phyloP scores from a whole-genome alignment of 192 early-diverging fungal species.

The Entomortierella beljakovae region DNA sequence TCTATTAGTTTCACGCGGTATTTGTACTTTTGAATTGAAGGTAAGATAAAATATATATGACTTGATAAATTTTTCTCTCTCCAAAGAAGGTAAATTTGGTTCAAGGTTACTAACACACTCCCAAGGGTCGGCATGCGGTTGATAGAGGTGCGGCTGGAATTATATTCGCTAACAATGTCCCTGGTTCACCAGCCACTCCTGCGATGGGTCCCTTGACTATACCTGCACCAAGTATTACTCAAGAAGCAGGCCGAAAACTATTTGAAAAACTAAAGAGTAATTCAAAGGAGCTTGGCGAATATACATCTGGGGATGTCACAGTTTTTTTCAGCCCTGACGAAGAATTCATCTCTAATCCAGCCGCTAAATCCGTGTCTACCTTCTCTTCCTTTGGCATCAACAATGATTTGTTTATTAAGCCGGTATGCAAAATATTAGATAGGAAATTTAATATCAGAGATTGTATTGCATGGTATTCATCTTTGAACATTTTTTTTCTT shows the following conservation, averaged over 20 bases:
- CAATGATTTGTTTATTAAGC: conserved; percentile 1
- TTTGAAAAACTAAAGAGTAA: conserved; percentile 54
- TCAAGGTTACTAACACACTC: too few species aligned
- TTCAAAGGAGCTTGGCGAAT: conserved; percentile 52
- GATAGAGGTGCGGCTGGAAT: conserved; percentile 74
- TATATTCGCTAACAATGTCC: conserved; percentile 67
- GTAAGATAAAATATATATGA: conserved; percentile 13
- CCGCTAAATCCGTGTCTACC: conserved; percentile 70
- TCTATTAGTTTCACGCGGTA: conserved; percentile 71
- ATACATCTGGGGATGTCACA: conserved; percentile 6
- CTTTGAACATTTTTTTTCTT: too few species aligned
- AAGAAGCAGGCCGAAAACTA: conserved; percentile 49
- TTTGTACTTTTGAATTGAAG: conserved; percentile 71
- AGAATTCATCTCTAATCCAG: conserved; percentile 49
- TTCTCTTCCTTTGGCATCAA: conserved; percentile 77
- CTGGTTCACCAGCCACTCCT: neutral
- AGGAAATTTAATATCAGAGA: too few species aligned
- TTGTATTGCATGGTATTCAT: too few species aligned
- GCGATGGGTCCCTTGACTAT: conserved; percentile 46
- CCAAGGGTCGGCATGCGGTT: conserved; percentile 56
- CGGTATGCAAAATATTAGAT: neutral
- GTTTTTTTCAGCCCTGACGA: conserved; percentile 9
- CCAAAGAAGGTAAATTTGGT: too few species aligned
- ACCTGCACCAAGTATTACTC: conserved; percentile 61
- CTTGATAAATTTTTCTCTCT: too few species aligned